A percentile compares a stretch with the other conserved stretches of the same genome.
Evolutionary conservation across 1,284 basidiomycete species (phyloP).

Genomic region (Irpex sp.): DNA sequence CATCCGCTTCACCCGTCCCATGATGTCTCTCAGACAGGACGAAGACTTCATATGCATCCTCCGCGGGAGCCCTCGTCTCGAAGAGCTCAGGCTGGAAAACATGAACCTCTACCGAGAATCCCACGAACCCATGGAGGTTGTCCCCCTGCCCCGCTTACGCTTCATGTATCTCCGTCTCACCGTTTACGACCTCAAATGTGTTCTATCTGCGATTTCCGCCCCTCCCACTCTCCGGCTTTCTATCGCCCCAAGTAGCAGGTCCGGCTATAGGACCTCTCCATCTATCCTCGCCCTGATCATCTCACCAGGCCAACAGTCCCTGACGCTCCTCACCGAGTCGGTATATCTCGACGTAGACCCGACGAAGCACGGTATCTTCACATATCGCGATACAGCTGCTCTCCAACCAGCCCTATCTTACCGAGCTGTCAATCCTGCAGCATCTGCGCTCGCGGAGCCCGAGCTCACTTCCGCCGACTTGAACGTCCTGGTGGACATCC

Average conservation of each 20-base stretch:
- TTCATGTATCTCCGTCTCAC: not conserved
- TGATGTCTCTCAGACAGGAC: not conserved
- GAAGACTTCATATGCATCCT: conserved; percentile 1
- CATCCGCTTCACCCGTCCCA: not conserved
- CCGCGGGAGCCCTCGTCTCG: conserved; percentile 1
- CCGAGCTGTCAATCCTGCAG: not conserved
- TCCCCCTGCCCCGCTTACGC: not conserved
- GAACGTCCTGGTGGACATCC: not conserved
- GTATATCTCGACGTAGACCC: not conserved
- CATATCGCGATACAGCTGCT: not conserved
- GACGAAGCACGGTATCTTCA: not conserved
- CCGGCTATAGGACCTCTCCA: not conserved
- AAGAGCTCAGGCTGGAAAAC: conserved; percentile 1
- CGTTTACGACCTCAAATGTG: not conserved
- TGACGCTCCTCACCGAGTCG: not conserved
- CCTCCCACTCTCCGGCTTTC: not conserved
- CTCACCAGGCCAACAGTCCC: not conserved
- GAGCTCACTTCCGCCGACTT: not conserved
- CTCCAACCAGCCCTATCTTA: not conserved
- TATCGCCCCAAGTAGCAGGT: not conserved
- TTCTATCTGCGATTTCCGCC: not conserved
- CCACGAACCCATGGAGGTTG: not conserved
- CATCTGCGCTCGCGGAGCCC: not conserved
- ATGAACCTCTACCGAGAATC: not conserved
- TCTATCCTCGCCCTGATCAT: not conserved